phyloP scores from a whole-genome alignment of 495 filamentous ascomycete species.

The Penicillium roqueforti region DNA sequence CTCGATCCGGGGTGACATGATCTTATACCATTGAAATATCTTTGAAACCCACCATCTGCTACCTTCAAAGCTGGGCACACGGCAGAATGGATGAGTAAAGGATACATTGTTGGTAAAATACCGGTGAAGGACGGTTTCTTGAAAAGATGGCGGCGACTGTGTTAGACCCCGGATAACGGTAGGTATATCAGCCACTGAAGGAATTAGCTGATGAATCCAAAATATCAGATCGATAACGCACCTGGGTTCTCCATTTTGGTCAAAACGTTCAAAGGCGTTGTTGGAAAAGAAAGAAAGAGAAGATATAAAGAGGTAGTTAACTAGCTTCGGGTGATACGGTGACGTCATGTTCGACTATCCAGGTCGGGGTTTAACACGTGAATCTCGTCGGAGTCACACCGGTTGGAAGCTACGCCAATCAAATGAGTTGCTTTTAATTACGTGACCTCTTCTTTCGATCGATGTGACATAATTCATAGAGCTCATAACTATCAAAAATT shows the following conservation, averaged over 20 bases:
- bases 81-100: slow-evolving; percentile 80
- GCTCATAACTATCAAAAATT: too few relatives aligned
- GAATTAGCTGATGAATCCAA: background rate
- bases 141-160: slow-evolving; percentile 58
- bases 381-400: background rate
- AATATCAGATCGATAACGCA: slow-evolving; percentile 6
- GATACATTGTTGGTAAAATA: slow-evolving; percentile 67
- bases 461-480: background rate
- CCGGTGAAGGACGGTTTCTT: slow-evolving; percentile 56
- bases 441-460: background rate
- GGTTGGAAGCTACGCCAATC: background rate
- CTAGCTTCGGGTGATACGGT: background rate
- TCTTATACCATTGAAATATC: slow-evolving; percentile 85
- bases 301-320: background rate
- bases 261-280: background rate
- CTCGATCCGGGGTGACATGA: slow-evolving; percentile 70
- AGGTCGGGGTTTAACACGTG: background rate
- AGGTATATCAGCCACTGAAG: slow-evolving; percentile 50
- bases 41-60: slow-evolving; percentile 58
- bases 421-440: background rate
- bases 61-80: slow-evolving; percentile 55
- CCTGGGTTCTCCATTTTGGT: slow-evolving; percentile 41
- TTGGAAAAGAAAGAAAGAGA: background rate
- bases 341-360: slow-evolving; percentile 12
- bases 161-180: slow-evolving; percentile 62